Conservation (phyloP, 768 basidiomycete species). For the Neoboletus magnificus region DNA sequence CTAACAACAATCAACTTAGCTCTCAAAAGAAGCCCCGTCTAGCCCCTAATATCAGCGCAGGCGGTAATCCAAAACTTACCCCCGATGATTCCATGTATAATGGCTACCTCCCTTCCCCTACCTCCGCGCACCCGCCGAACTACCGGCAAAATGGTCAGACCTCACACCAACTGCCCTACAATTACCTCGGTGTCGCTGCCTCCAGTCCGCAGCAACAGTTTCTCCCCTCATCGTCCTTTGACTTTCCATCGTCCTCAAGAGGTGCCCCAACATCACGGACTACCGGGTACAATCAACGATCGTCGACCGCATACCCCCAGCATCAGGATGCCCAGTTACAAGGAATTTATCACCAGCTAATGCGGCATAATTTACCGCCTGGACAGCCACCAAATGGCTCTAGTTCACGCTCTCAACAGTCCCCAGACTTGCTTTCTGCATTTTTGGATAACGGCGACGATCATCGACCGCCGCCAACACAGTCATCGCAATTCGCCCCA, state of each 20-base stretch:
- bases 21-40: slow-evolving; percentile 33
- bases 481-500: slow-evolving; percentile 23
- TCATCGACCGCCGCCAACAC: slow-evolving; percentile 20
- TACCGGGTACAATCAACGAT: slow-evolving; percentile 25
- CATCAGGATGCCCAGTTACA: slow-evolving; percentile 31
- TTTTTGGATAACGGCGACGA: slow-evolving; percentile 31
- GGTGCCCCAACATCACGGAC: slow-evolving; percentile 21
- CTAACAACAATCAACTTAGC: slow-evolving; percentile 22
- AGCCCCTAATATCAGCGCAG: slow-evolving; percentile 20
- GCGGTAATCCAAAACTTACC: slow-evolving; percentile 23
- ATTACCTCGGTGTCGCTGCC: slow-evolving; percentile 19
- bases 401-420: slow-evolving; percentile 23
- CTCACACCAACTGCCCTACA: slow-evolving; percentile 28
- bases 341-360: slow-evolving; percentile 31
- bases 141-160: slow-evolving; percentile 30
- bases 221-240: slow-evolving; percentile 26
- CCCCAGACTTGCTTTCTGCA: slow-evolving; percentile 28
- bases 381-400: slow-evolving; percentile 17
- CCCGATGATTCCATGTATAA: slow-evolving; percentile 31
- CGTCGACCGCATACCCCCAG: slow-evolving; percentile 24
- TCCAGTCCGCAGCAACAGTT: slow-evolving; percentile 21
- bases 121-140: slow-evolving; percentile 24
- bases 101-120: slow-evolving; percentile 32
- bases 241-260: slow-evolving; percentile 31
- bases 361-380: slow-evolving; percentile 25